Evolutionary conservation across 192 early-diverging fungal genomes (phyloP).

Genomic region (Umbelopsis vinacea): DNA sequence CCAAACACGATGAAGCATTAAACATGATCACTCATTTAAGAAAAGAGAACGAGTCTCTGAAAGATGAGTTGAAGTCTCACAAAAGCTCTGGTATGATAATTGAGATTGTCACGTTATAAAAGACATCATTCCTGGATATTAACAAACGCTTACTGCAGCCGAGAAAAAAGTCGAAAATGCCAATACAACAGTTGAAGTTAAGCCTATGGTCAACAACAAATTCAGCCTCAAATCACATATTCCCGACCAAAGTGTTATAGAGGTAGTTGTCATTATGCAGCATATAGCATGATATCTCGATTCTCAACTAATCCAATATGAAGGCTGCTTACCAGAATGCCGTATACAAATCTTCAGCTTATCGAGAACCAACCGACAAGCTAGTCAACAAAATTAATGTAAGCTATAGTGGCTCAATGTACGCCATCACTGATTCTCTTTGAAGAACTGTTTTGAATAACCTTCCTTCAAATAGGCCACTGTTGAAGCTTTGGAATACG

Average conservation of each 20-base stretch:
- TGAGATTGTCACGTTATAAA: not conserved
- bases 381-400: conserved; percentile 15
- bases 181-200: not conserved
- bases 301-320: not conserved
- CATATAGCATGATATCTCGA: not conserved
- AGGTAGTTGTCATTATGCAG: not conserved
- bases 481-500: conserved; percentile 8
- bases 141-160: not conserved
- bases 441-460: not conserved
- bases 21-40: not conserved
- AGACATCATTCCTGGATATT: not conserved
- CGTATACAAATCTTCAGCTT: not conserved
- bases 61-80: not conserved
- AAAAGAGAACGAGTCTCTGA: conserved; percentile 2
- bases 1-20: conserved; percentile 12
- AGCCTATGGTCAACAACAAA: not conserved
- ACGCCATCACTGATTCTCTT: too few relatives aligned
- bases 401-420: not conserved
- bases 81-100: not conserved
- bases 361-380: conserved; percentile 8
- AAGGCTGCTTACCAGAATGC: conserved; percentile 6
- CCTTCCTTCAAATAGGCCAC: not conserved
- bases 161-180: not conserved
- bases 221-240: not conserved
- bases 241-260: conserved; percentile 9